Base-by-base conservation (phyloP, 495 filamentous ascomycete genomes). In the Cercophora sp. region DNA sequence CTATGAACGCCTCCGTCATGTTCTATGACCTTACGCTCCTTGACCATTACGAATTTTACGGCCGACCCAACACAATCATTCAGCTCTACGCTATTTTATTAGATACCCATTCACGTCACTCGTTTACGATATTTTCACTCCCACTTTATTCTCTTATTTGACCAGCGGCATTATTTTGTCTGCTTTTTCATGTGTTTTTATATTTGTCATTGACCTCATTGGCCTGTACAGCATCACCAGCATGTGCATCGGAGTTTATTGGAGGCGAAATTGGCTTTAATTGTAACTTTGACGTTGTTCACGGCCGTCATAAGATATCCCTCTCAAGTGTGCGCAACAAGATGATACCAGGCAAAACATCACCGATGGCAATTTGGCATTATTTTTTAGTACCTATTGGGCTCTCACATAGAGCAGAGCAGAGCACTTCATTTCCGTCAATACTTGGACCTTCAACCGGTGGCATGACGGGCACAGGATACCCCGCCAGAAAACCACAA, bases 1-100 rank as follows among this genome's bases (percentile, higher is more conserved):
- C 16, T 40, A 15, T 19, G 5, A 4, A 20, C 16, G 9, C 22
- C 25, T 37, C 8, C 22, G 24, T 48, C 24, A 15, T 47, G 8
- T 34, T 25, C 15, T 25, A 51, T 51, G 48, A 51, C 48, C 20
- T 29, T 29, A 51, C 48, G 48, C 48, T 51, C 48, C 48, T 51
- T 51, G 24, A 39, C 31, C 25, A 16, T 51, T 41, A 39, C 29
- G 22, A 29, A 32, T 51, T 41, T 42, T 26, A 51, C 48, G 48
- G 26, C 48, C 36, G 36, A 51, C 48, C 36, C 20, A 18, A 41
- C 19, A 51, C 48, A 27, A 44, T 54, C 51, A 48, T 54, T 41
- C 47, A 8, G 51, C 40, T 19, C 23, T 22, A 20, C n/a, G n/a
- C 15, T 43, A 32, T 32, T 37, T 5, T 15, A 3, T 39, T 53